Percentiles rank a stretch among this genome's conserved stretches.
These are phyloP conservation scores for Mariannaea elegans DNA, from an alignment of 2,329 filamentous ascomycete species.

Conservation along the genomic window DNA sequence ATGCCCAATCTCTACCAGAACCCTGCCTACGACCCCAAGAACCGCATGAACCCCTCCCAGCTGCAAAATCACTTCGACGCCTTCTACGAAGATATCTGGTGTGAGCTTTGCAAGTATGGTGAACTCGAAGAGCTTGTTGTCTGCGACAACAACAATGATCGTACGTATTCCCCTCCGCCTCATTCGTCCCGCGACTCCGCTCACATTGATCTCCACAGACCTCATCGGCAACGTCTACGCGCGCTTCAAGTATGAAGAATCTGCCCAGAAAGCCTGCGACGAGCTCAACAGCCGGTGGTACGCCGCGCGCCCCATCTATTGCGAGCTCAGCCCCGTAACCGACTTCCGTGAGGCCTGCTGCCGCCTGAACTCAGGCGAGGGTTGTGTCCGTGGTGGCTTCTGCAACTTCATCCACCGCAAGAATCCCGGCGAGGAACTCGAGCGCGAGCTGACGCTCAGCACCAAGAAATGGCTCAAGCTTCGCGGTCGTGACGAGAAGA, in stretches of 20 bases:
- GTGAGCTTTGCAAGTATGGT: conserved; percentile 98
- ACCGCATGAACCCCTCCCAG: conserved; percentile 95
- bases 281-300: conserved; percentile 96
- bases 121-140: conserved; percentile 98
- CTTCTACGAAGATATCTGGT: conserved; percentile 99
- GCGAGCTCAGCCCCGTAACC: conserved; percentile 94
- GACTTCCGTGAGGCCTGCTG: conserved; percentile 99
- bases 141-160: conserved; percentile 99
- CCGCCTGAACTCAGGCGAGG: conserved; percentile 91
- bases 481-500: conserved; percentile 84
- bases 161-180: conserved; percentile 58
- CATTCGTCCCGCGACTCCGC: conserved; percentile 5
- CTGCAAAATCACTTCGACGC: conserved; percentile 99
- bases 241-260: conserved; percentile 99
- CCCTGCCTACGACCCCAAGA: conserved; percentile 94
- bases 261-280: conserved; percentile 92
- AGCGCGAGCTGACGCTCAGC: conserved; percentile 83
- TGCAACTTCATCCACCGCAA: conserved; percentile 99
- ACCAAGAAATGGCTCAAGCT: conserved; percentile 97
- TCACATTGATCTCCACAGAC: conserved; percentile 60
- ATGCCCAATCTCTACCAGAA: conserved; percentile 99
- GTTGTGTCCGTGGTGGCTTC: conserved; percentile 94
- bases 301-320: conserved; percentile 95
- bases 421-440: conserved; percentile 88
- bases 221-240: conserved; percentile 99